These are phyloP conservation scores for Hypsizygus marmoreus DNA, from an alignment of 768 basidiomycete genomes.

Conservation along the genomic window DNA sequence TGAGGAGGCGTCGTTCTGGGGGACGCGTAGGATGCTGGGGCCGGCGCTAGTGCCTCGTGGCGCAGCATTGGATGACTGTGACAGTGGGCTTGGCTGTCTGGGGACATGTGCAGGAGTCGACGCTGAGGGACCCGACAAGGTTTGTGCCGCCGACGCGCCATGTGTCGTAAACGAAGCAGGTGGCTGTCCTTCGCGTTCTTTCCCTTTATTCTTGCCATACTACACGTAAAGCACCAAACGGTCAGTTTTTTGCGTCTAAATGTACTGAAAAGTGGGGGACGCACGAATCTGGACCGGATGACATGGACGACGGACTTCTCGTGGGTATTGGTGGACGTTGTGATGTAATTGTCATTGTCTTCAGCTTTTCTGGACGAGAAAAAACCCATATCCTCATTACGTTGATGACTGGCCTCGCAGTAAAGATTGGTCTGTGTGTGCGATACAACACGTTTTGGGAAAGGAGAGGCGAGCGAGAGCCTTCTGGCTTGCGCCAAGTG, in stretches of 20 bases:
- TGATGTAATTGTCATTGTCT: conserved; percentile 37
- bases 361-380: conserved; percentile 52
- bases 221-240: conserved; percentile 25
- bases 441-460: too few species aligned
- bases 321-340: conserved; percentile 20
- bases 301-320: conserved; percentile 57
- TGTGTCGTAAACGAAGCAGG: conserved; percentile 31
- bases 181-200: conserved; percentile 46
- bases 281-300: conserved; percentile 63
- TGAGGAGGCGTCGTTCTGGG: conserved; percentile 19
- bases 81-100: conserved; percentile 27
- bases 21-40: conserved; percentile 27
- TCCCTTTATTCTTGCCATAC: conserved; percentile 62
- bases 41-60: conserved; percentile 21
- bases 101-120: conserved; percentile 20
- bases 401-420: conserved; percentile 11
- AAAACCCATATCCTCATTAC: conserved; percentile 55
- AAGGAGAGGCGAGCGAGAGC: too few species aligned
- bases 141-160: conserved; percentile 37
- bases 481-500: too few species aligned
- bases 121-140: conserved; percentile 34
- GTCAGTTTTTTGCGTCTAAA: conserved; percentile 12
- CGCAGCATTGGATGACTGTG: conserved; percentile 19
- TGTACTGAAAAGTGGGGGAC: conserved; percentile 28
- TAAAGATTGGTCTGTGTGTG: background rate